Conservation (phyloP, 768 basidiomycete species). For the Psilocybe sp. region DNA sequence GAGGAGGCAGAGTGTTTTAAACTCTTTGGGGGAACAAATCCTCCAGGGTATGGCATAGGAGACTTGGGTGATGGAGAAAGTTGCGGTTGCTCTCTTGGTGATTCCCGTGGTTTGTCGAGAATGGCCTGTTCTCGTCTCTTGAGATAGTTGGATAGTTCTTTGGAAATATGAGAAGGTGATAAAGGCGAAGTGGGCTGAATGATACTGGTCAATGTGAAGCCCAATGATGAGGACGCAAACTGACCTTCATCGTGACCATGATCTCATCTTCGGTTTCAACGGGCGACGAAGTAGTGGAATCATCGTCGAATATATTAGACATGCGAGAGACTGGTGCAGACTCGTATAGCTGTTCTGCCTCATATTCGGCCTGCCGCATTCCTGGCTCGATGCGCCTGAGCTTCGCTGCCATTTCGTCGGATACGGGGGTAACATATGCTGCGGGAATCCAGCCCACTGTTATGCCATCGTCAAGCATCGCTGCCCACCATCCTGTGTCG, state of each 20-base stretch:
- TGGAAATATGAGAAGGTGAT: slow-evolving; percentile 6
- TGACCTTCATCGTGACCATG: too few relatives aligned
- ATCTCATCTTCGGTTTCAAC: slow-evolving; percentile 8
- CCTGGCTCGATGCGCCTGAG: slow-evolving; percentile 42
- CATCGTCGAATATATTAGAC: slow-evolving; percentile 18
- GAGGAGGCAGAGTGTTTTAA: slow-evolving; percentile 32
- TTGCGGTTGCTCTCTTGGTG: slow-evolving; percentile 18
- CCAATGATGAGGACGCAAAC: too few relatives aligned
- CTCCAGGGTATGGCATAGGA: slow-evolving; percentile 36
- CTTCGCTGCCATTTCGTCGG: slow-evolving; percentile 47
- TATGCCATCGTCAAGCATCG: slow-evolving; percentile 49
- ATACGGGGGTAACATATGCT: slow-evolving; percentile 59
- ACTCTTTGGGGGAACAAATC: slow-evolving; percentile 24
- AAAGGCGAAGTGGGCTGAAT: not conserved
- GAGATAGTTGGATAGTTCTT: slow-evolving; percentile 3
- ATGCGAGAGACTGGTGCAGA: slow-evolving; percentile 33
- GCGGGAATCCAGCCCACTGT: slow-evolving; percentile 75
- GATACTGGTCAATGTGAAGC: too few relatives aligned
- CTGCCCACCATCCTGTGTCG: slow-evolving; percentile 81
- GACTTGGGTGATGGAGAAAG: slow-evolving; percentile 37
- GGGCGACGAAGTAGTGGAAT: slow-evolving; percentile 12
- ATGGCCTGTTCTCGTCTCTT: slow-evolving; percentile 4
- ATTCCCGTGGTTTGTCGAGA: slow-evolving; percentile 2
- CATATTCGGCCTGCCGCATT: slow-evolving; percentile 43
- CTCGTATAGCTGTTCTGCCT: slow-evolving; percentile 42